These are phyloP conservation scores for Fusarium guadeloupense DNA, from an alignment of 2,329 filamentous ascomycete genomes.

Conservation along the genomic window DNA sequence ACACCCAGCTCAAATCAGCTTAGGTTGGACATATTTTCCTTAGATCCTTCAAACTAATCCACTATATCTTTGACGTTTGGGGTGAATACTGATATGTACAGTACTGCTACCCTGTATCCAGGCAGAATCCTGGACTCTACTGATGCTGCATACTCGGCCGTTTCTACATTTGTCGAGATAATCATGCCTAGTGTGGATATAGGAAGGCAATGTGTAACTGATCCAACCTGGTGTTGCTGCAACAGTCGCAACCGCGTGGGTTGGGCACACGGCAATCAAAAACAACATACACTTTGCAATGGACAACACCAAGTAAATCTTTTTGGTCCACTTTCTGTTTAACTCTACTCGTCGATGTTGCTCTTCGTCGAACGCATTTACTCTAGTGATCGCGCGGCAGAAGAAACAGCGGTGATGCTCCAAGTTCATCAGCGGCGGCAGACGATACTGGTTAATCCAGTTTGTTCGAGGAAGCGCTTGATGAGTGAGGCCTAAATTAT, in stretches of 20 bases:
- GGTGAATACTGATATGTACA: too few species aligned
- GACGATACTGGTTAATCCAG: not conserved
- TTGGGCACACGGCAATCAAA: too few species aligned
- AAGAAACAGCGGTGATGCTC: not conserved
- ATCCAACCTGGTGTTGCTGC: too few species aligned
- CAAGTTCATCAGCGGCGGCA: not conserved
- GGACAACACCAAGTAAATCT: too few species aligned
- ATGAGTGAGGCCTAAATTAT: not conserved
- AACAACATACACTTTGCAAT: too few species aligned
- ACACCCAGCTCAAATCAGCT: too few species aligned
- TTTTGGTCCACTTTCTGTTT: not conserved
- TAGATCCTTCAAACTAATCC: too few species aligned
- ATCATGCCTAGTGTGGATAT: not conserved
- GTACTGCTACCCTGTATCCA: too few species aligned
- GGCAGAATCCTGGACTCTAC: not conserved
- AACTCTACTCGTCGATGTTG: not conserved
- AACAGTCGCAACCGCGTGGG: too few species aligned
- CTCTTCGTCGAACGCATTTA: not conserved
- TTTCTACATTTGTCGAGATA: not conserved
- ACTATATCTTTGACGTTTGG: too few species aligned
- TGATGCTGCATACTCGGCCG: not conserved
- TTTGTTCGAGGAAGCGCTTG: conserved; percentile 7
- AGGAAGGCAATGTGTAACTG: too few species aligned
- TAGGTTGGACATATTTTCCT: too few species aligned
- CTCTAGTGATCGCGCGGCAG: not conserved